Evolutionary conservation across 2,329 filamentous ascomycete genomes (phyloP).

Genomic region (Xylariaceae sp.): DNA sequence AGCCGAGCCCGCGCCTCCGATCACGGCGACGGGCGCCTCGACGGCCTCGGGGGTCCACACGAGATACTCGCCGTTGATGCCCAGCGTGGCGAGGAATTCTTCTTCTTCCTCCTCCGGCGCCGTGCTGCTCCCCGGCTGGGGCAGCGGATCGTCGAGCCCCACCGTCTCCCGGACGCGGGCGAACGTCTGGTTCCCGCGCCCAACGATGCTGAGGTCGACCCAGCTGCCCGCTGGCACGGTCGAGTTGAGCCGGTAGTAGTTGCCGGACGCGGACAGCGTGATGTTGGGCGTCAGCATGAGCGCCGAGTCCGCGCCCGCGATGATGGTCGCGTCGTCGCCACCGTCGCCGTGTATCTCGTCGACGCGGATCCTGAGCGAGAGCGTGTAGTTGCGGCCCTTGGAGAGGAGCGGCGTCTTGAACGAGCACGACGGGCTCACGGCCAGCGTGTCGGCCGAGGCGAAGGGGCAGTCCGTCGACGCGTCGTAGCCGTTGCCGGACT

Average conservation of each 20-base stretch:
- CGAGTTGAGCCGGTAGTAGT: constrained; percentile 28
- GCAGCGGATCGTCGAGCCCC: constrained; percentile 4
- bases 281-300: constrained; percentile 33
- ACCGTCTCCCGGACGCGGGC: constrained; percentile 13
- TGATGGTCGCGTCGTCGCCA: constrained; percentile 33
- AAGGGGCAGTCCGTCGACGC: constrained; percentile 30
- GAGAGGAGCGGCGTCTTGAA: constrained; percentile 39
- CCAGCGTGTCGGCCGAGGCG: constrained; percentile 18
- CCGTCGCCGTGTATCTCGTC: constrained; percentile 18
- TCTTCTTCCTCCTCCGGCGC: constrained; percentile 23
- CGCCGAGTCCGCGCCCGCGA: constrained; percentile 35
- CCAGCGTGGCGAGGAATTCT: constrained; percentile 35
- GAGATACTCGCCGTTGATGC: constrained; percentile 32
- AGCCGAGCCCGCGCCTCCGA: constrained; percentile 26
- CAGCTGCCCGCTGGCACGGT: constrained; percentile 23
- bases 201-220: constrained; percentile 23
- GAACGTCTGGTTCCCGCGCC: constrained; percentile 26
- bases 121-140: constrained; percentile 3
- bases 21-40: constrained; percentile 33
- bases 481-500: constrained; percentile 33
- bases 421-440: constrained; percentile 29
- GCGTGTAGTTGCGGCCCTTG: constrained; percentile 50
- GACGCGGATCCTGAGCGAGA: constrained; percentile 35
- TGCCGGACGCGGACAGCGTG: constrained; percentile 27
- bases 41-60: constrained; percentile 36